A percentile compares a stretch with the other conserved stretches of the same genome.
phyloP scores from a whole-genome alignment of 371 early-diverging fungal genomes.

The Mucor racemosus region DNA sequence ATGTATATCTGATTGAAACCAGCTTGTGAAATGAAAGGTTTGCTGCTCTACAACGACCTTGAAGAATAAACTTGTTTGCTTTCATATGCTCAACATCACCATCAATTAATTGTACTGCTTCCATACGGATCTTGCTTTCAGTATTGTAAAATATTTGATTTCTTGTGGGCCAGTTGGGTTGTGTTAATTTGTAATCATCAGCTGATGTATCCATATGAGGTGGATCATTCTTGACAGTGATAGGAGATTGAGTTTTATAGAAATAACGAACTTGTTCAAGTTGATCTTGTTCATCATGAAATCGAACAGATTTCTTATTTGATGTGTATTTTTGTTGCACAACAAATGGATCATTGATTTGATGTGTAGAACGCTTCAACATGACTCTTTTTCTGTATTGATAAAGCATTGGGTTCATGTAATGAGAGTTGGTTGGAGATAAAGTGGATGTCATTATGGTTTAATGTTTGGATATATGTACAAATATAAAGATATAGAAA shows the following conservation, averaged over 20 bases:
- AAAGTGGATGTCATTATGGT: constrained; percentile 14
- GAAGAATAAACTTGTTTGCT: constrained; percentile 36
- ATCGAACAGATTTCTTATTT: constrained; percentile 36
- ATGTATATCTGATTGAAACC: constrained; percentile 72
- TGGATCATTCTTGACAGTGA: constrained; percentile 48
- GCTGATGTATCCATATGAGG: constrained; percentile 21
- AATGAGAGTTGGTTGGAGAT: constrained; percentile 6
- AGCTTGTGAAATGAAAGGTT: constrained; percentile 79
- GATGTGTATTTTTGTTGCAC: constrained; percentile 13
- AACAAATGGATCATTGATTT: constrained; percentile 21
- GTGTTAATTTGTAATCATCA: constrained; percentile 18
- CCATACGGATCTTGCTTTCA: constrained; percentile 40
- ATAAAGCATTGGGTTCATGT: constrained; percentile 5
- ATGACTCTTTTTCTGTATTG: constrained; percentile 24
- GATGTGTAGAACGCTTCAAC: constrained; percentile 22
- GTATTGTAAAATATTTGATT: constrained; percentile 10
- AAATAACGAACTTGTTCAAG: constrained; percentile 30
- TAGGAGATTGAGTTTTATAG: constrained; percentile 43
- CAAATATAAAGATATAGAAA: not conserved
- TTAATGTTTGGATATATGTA: not conserved
- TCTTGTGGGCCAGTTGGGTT: constrained; percentile 27
- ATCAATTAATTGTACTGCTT: constrained; percentile 32
- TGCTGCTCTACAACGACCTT: constrained; percentile 70
- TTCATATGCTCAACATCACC: constrained; percentile 31
- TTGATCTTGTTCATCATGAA: constrained; percentile 20